Evolutionary conservation across 352 stramenopile genomes (phyloP).

Genomic region (Globisporangium irregulare): DNA sequence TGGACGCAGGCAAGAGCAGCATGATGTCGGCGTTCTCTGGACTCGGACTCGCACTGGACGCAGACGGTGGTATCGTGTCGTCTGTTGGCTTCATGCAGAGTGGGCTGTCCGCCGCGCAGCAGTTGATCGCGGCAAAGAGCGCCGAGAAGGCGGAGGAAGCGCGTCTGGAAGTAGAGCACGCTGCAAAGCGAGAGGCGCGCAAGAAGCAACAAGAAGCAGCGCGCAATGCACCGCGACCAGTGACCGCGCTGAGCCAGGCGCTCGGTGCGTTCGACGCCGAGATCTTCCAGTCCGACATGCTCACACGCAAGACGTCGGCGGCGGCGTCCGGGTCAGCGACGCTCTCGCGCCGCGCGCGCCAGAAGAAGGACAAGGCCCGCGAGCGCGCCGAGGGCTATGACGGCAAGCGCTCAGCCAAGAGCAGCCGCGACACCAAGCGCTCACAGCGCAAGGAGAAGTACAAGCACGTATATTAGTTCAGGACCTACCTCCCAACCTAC

Average conservation of each 20-base stretch:
- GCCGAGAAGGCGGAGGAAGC: slow-evolving; percentile 36
- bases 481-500: neutral
- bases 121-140: slow-evolving; percentile 49
- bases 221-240: slow-evolving; percentile 22
- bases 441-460: slow-evolving; percentile 62
- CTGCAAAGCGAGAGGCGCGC: slow-evolving; percentile 18
- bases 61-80: slow-evolving; percentile 21
- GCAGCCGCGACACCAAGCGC: slow-evolving; percentile 34
- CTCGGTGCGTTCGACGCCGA: slow-evolving; percentile 61
- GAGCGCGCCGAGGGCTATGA: slow-evolving; percentile 30
- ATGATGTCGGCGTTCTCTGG: slow-evolving; percentile 62
- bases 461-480: slow-evolving; percentile 44
- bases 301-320: slow-evolving; percentile 20
- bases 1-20: slow-evolving; percentile 17
- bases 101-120: slow-evolving; percentile 39
- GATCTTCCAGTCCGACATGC: slow-evolving; percentile 33
- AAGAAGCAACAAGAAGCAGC: slow-evolving; percentile 32
- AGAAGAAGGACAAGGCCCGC: slow-evolving; percentile 41
- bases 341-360: slow-evolving; percentile 38
- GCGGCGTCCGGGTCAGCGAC: slow-evolving; percentile 14
- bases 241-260: slow-evolving; percentile 56
- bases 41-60: slow-evolving; percentile 47
- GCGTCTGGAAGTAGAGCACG: slow-evolving; percentile 19
- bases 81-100: neutral
- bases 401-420: slow-evolving; percentile 23